Conservation (phyloP, 176 grass and related monocot species). For the Calamus simplicifolius region DNA sequence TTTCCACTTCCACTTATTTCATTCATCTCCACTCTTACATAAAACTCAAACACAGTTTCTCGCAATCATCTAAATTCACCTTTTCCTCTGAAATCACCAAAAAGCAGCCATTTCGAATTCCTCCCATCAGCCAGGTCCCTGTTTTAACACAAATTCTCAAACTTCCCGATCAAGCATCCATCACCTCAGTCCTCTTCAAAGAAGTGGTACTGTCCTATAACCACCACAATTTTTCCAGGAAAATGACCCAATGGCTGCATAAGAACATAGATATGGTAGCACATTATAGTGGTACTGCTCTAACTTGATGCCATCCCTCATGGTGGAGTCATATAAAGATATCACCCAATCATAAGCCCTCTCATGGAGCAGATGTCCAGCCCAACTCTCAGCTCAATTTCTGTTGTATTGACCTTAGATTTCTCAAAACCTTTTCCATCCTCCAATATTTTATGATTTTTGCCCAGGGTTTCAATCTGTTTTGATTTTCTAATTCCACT, state of each 20-base stretch:
- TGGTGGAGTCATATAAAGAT: constrained; percentile 32
- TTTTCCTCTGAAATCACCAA: too few species aligned
- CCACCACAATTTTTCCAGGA: constrained; percentile 41
- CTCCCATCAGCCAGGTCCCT: too few species aligned
- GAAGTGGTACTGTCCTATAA: constrained; percentile 10
- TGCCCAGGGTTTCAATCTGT: constrained; percentile 7
- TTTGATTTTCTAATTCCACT: not conserved
- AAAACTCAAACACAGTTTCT: not conserved
- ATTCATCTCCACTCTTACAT: constrained; percentile 1
- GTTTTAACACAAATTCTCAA: too few species aligned
- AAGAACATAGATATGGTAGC: constrained; percentile 57
- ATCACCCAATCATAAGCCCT: constrained; percentile 49
- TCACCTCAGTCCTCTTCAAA: not conserved
- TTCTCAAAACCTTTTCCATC: constrained; percentile 13
- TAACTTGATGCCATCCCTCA: constrained; percentile 27
- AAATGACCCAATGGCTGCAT: constrained; percentile 36
- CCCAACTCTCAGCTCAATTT: constrained; percentile 28
- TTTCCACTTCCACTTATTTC: not conserved
- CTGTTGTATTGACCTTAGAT: not conserved
- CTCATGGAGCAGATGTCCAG: constrained; percentile 59
- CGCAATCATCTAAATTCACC: too few species aligned
- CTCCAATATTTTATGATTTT: constrained; percentile 13
- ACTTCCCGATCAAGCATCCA: too few species aligned
- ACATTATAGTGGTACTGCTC: constrained; percentile 57
- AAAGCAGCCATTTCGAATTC: too few species aligned